Percentiles rank a stretch among this genome's conserved stretches.
These are phyloP conservation scores for Mediolabrus comicus DNA, from an alignment of 108 stramenopile genomes.

Conservation along the genomic window DNA sequence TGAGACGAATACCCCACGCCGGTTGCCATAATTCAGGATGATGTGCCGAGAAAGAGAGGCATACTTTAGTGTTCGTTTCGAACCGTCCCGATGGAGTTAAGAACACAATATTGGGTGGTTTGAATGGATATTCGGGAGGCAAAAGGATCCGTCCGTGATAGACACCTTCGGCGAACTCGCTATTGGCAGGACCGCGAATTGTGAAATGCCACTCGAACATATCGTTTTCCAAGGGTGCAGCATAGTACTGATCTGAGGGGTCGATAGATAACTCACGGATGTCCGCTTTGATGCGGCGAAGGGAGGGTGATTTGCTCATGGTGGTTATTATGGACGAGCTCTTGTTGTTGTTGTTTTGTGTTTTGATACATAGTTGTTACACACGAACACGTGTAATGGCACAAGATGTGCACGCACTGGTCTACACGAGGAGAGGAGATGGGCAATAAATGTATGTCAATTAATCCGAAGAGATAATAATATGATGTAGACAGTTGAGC, in stretches of 20 bases:
- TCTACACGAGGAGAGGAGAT: no score
- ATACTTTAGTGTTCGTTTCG: conserved; percentile 93
- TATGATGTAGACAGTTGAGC: no score
- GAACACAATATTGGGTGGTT: conserved; percentile 97
- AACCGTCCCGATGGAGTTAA: conserved; percentile 95
- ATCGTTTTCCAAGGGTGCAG: conserved; percentile 85
- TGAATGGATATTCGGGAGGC: conserved; percentile 66
- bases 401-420: no score
- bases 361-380: background rate
- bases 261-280: conserved; percentile 93
- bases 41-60: conserved; percentile 91
- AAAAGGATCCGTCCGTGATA: conserved; percentile 96
- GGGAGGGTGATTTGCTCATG: conserved; percentile 77
- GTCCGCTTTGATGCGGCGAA: conserved; percentile 89
- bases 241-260: conserved; percentile 92
- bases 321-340: conserved; percentile 8
- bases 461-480: no score
- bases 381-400: no score
- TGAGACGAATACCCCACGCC: conserved; percentile 93
- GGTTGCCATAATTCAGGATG: conserved; percentile 98
- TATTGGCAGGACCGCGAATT: conserved; percentile 89
- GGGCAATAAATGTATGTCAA: no score
- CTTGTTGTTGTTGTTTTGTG: background rate
- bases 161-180: conserved; percentile 90
- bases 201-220: conserved; percentile 98